These are phyloP conservation scores for Aurinia saxatilis DNA, from an alignment of 345 rosid species.

Conservation along the genomic window DNA sequence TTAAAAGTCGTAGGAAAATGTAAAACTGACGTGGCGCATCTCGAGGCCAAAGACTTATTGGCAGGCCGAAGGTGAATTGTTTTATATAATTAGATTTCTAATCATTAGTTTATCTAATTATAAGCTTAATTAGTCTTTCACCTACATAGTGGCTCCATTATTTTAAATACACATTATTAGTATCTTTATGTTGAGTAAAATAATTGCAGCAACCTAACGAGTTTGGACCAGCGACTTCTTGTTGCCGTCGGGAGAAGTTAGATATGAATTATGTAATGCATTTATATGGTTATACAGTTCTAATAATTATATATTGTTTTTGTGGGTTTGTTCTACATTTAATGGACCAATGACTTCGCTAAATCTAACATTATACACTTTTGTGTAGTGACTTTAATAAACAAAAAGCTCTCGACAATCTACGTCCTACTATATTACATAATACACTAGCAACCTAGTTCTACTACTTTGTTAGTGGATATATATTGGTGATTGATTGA, in stretches of 20 bases:
- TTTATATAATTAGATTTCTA: slow-evolving; percentile 5
- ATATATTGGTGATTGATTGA: too few relatives aligned
- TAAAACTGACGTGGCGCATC: slow-evolving; percentile 27
- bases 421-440: too few relatives aligned
- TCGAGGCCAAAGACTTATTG: slow-evolving; percentile 26
- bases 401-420: too few relatives aligned
- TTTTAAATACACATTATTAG: background rate
- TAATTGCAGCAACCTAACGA: slow-evolving; percentile 27
- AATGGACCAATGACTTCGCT: background rate
- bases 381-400: too few relatives aligned
- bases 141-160: background rate
- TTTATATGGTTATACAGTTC: too few relatives aligned
- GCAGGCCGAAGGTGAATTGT: slow-evolving; percentile 25
- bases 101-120: background rate
- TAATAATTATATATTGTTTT: background rate
- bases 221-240: slow-evolving; percentile 29
- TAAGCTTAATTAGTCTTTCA: too few relatives aligned
- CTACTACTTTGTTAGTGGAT: too few relatives aligned
- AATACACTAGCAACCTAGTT: too few relatives aligned
- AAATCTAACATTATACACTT: too few relatives aligned
- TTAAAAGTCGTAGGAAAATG: slow-evolving; percentile 16
- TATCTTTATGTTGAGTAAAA: slow-evolving; percentile 5
- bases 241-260: slow-evolving; percentile 26
- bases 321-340: background rate
- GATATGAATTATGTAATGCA: slow-evolving; percentile 4